Evolutionary conservation across 106 monocot species (phyloP).

Genomic region (Dioscorea dumetorum): DNA sequence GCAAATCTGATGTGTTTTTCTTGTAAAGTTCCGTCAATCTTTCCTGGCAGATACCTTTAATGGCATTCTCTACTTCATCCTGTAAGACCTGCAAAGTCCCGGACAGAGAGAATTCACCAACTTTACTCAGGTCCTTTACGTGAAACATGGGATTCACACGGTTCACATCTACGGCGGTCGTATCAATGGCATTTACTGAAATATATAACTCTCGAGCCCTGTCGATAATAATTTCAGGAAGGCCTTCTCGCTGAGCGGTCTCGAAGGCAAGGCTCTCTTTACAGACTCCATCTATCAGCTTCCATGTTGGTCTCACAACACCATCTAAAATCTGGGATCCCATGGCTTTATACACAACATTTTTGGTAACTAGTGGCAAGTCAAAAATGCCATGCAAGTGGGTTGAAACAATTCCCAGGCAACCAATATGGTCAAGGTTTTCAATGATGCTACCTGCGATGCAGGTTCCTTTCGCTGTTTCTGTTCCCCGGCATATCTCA

Average conservation of each 20-base stretch:
- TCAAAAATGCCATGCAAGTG: conserved; percentile 96
- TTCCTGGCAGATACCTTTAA: conserved; percentile 55
- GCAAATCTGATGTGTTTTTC: conserved; percentile 33
- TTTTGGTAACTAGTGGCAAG: conserved; percentile 59
- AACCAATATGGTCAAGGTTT: conserved; percentile 68
- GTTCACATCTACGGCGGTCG: background rate
- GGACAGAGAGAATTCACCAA: conserved; percentile 4
- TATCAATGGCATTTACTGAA: conserved; percentile 17
- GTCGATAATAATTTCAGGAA: conserved; percentile 53
- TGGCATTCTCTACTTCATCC: conserved; percentile 53
- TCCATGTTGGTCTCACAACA: conserved; percentile 64
- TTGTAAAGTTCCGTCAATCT: conserved; percentile 60
- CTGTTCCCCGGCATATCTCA: conserved; percentile 97
- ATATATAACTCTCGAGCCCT: conserved; percentile 83
- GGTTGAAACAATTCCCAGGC: conserved; percentile 88
- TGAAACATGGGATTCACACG: background rate
- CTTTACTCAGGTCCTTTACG: conserved; percentile 12
- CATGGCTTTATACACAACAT: conserved; percentile 70
- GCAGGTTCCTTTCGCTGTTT: conserved; percentile 96
- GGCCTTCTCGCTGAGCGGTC: conserved; percentile 76
- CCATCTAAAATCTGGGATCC: conserved; percentile 54
- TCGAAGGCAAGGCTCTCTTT: conserved; percentile 95
- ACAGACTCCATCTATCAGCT: conserved; percentile 71
- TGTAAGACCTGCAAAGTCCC: conserved; percentile 11
- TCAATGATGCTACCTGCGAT: conserved; percentile 96